A percentile compares a stretch with the other conserved stretches of the same genome.
These are phyloP conservation scores for Solanum bulbocastanum DNA, from an alignment of 257 asterid species.

Conservation along the genomic window DNA sequence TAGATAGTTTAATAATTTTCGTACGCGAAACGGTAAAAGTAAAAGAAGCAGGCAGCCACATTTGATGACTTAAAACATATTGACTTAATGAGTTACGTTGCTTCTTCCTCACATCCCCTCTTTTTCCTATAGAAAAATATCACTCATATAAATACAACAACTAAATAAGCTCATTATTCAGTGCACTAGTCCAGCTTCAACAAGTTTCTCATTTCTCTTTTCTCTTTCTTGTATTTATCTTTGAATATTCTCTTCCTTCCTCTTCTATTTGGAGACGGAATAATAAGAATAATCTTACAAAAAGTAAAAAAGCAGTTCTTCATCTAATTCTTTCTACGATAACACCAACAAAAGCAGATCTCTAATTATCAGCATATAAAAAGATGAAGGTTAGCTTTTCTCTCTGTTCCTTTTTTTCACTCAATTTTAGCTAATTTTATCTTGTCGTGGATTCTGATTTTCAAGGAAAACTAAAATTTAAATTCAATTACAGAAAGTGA, in stretches of 20 bases:
- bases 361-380: neutral
- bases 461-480: neutral
- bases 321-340: neutral
- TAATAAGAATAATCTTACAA: neutral
- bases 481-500: constrained; percentile 16
- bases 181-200: neutral
- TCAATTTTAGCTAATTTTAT: neutral
- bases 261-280: neutral
- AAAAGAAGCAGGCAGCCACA: neutral
- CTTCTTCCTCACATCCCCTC: neutral
- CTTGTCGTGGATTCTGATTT: neutral
- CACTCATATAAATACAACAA: neutral
- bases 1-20: too few species aligned
- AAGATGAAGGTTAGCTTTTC: neutral
- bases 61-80: neutral
- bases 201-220: neutral
- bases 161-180: neutral
- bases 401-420: neutral
- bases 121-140: neutral
- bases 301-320: neutral
- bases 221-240: neutral
- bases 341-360: neutral
- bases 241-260: neutral
- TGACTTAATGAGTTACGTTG: neutral
- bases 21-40: neutral